Conservation (phyloP, 78 protist species). For the Chrysochromulina parva region DNA sequence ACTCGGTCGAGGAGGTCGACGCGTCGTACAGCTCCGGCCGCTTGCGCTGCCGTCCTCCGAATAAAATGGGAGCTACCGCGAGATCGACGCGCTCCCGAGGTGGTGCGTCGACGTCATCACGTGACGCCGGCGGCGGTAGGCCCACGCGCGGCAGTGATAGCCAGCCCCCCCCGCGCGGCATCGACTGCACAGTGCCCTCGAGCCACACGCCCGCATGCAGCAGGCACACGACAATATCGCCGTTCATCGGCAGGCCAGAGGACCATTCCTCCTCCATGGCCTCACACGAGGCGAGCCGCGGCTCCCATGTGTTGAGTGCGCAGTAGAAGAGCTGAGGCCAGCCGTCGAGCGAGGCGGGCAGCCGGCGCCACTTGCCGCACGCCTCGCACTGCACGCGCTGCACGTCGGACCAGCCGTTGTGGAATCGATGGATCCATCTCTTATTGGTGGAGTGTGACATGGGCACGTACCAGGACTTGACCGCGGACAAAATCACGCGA, state of each 20-base stretch:
- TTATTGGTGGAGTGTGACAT: background rate
- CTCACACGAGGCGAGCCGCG: background rate
- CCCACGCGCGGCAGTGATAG: too few species aligned
- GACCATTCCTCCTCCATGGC: background rate
- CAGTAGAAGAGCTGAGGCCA: background rate
- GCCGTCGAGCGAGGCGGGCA: background rate
- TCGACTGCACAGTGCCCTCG: too few species aligned
- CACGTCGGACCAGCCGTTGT: background rate
- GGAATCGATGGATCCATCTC: background rate
- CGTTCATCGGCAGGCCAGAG: background rate
- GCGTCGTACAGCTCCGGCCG: too few species aligned
- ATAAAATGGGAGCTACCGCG: too few species aligned
- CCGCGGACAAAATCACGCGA: background rate
- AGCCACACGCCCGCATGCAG: too few species aligned
- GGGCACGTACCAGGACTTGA: conserved; percentile 5
- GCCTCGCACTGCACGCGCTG: conserved; percentile 7
- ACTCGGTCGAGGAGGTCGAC: too few species aligned
- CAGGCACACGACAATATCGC: background rate
- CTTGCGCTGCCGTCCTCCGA: too few species aligned
- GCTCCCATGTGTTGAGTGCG: background rate
- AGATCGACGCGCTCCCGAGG: too few species aligned
- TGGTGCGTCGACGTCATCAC: too few species aligned
- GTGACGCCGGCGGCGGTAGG: too few species aligned
- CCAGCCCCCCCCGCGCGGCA: too few species aligned
- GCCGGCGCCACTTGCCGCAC: background rate